Conservation (phyloP, 139 green algal species). For the Chlorella sp. region DNA sequence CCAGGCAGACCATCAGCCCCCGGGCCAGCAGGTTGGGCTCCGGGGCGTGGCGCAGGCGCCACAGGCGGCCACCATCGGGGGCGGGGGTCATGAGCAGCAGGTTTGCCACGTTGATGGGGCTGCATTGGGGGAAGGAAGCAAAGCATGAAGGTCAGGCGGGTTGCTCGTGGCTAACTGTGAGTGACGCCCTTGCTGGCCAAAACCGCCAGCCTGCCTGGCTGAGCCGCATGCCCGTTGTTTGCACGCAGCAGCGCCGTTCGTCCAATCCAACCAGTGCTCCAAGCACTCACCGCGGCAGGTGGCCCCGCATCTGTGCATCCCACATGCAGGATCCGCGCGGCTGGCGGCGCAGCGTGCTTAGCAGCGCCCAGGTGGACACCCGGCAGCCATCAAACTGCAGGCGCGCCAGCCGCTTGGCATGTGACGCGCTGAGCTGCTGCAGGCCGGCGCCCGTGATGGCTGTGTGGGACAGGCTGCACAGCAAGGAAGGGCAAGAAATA, state of each 20-base stretch:
- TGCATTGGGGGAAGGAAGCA: no score
- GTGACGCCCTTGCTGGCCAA: no score
- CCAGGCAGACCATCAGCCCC: background rate
- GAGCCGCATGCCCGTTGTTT: no score
- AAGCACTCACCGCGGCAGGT: background rate
- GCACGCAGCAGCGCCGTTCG: no score
- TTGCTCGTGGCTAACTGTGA: no score
- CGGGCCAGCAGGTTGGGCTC: background rate
- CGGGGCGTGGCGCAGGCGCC: background rate
- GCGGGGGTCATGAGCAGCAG: background rate
- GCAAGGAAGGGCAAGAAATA: no score
- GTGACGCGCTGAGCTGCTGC: background rate
- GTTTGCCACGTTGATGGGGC: background rate
- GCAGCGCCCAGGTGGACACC: background rate
- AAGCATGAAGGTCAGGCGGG: no score
- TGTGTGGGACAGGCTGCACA: conserved; percentile 8
- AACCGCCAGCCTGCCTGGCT: no score
- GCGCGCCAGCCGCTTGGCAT: background rate
- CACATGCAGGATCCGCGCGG: background rate
- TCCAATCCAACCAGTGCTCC: no score
- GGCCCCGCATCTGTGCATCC: background rate
- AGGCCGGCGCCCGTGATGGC: background rate
- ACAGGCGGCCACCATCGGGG: background rate
- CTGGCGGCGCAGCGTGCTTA: background rate
- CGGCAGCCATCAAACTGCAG: conserved; percentile 17